These are phyloP conservation scores for Ascochyta koolunga DNA, from an alignment of 2,329 filamentous ascomycete genomes.

Conservation along the genomic window DNA sequence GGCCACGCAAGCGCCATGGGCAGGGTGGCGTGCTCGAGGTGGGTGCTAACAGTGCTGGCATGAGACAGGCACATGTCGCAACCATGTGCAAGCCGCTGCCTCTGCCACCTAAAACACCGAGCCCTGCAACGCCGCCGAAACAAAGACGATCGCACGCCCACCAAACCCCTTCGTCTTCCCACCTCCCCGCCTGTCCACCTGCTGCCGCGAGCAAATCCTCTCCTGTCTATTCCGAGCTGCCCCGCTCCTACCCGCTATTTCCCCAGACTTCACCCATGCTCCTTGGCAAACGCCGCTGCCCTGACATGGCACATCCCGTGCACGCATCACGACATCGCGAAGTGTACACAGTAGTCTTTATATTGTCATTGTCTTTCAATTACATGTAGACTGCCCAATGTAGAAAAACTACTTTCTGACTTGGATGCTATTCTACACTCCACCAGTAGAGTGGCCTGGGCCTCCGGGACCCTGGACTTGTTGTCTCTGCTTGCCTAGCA, in stretches of 20 bases:
- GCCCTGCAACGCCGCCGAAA: slow-evolving; percentile 11
- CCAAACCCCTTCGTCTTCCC: no score
- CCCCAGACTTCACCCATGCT: no score
- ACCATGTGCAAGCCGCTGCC: neutral
- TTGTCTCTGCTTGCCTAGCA: slow-evolving; percentile 6
- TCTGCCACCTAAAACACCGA: neutral
- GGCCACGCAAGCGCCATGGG: neutral
- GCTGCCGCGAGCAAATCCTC: no score
- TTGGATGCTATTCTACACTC: slow-evolving; percentile 9
- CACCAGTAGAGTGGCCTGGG: slow-evolving; percentile 7
- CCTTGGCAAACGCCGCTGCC: no score
- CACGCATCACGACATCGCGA: no score
- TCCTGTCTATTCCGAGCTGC: no score
- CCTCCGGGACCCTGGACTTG: slow-evolving; percentile 10
- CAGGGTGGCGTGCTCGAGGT: neutral
- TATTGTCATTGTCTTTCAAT: neutral
- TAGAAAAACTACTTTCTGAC: slow-evolving; percentile 10
- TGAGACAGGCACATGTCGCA: neutral
- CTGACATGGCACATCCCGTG: no score
- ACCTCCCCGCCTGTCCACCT: neutral
- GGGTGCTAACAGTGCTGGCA: neutral
- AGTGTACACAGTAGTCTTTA: no score
- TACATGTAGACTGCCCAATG: slow-evolving; percentile 17
- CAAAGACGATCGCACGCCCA: neutral
- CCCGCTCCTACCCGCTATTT: no score